Evolutionary conservation across 208 protist genomes (phyloP).

Genomic region (Acanthamoeba culbertsoni): DNA sequence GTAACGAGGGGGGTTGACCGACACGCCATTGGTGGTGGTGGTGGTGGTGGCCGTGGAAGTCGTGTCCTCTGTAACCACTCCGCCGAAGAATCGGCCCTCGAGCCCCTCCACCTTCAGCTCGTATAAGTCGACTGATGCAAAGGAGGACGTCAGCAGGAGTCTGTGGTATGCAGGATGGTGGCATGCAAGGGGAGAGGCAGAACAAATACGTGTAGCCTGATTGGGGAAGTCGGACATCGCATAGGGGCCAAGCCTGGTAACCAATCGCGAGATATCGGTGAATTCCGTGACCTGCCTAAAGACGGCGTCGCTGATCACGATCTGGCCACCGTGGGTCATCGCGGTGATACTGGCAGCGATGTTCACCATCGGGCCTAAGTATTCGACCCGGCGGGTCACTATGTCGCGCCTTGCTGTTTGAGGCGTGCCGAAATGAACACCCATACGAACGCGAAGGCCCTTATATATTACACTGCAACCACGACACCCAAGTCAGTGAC

Average conservation of each 20-base stretch:
- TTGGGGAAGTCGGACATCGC: neutral
- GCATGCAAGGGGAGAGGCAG: neutral
- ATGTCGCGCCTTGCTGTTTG: neutral
- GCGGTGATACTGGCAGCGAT: neutral
- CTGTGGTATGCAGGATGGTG: neutral
- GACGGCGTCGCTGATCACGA: neutral
- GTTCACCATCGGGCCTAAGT: neutral
- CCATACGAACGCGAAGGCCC: conserved; percentile 44
- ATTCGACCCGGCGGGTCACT: neutral
- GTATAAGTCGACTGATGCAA: neutral
- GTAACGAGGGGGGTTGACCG: no score
- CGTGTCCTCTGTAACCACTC: no score
- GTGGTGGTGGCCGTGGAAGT: no score
- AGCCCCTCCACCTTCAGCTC: neutral
- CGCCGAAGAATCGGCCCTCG: neutral
- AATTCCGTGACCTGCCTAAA: neutral
- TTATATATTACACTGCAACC: neutral
- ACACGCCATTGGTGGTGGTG: no score
- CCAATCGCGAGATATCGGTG: neutral
- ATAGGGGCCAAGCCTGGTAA: neutral
- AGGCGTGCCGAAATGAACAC: neutral
- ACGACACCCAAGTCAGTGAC: no score
- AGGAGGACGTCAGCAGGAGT: neutral
- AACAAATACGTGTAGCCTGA: neutral
- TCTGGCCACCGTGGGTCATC: conserved; percentile 8